A percentile compares a stretch with the other conserved stretches of the same genome.
phyloP scores from a whole-genome alignment of 2,329 filamentous ascomycete species.

The Colletotrichum sp. region DNA sequence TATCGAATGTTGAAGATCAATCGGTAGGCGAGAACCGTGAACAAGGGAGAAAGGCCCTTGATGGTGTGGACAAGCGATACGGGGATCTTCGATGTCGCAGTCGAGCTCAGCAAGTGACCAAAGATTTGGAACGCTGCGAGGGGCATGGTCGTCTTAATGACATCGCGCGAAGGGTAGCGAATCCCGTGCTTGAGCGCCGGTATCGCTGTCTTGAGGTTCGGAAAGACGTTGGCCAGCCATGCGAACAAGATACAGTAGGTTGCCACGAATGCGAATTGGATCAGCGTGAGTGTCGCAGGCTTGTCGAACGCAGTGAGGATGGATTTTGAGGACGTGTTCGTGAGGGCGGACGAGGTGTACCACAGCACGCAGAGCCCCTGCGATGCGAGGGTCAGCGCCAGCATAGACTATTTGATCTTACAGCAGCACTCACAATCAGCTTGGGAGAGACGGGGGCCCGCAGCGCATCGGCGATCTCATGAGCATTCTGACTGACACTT shows the following conservation, averaged over 20 bases:
- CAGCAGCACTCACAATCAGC: slow-evolving; percentile 71
- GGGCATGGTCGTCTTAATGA: slow-evolving; percentile 87
- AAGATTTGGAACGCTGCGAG: slow-evolving; percentile 91
- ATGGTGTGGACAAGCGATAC: slow-evolving; percentile 98
- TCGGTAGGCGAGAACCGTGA: slow-evolving; percentile 93
- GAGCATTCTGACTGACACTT: slow-evolving; percentile 90
- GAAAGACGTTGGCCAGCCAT: slow-evolving; percentile 75
- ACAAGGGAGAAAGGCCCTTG: slow-evolving; percentile 93
- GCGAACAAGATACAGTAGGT: slow-evolving; percentile 84
- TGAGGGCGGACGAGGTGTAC: slow-evolving; percentile 95
- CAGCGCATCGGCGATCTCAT: slow-evolving; percentile 90
- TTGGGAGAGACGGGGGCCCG: slow-evolving; percentile 88
- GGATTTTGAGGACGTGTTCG: slow-evolving; percentile 97
- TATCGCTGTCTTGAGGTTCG: slow-evolving; percentile 70
- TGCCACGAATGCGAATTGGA: slow-evolving; percentile 94
- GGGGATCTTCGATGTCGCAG: slow-evolving; percentile 91
- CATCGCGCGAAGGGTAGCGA: slow-evolving; percentile 77
- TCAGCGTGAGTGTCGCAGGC: slow-evolving; percentile 87
- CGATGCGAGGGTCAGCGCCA: slow-evolving; percentile 8
- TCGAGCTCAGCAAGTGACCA: slow-evolving; percentile 92
- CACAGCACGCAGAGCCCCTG: slow-evolving; percentile 87
- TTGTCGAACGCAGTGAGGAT: slow-evolving; percentile 92
- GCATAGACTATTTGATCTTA: background rate
- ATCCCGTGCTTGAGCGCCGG: slow-evolving; percentile 86
- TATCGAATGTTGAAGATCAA: slow-evolving; percentile 89